Evolutionary conservation across 1,139 yeast species (phyloP).

Genomic region (Yarrowia galli): DNA sequence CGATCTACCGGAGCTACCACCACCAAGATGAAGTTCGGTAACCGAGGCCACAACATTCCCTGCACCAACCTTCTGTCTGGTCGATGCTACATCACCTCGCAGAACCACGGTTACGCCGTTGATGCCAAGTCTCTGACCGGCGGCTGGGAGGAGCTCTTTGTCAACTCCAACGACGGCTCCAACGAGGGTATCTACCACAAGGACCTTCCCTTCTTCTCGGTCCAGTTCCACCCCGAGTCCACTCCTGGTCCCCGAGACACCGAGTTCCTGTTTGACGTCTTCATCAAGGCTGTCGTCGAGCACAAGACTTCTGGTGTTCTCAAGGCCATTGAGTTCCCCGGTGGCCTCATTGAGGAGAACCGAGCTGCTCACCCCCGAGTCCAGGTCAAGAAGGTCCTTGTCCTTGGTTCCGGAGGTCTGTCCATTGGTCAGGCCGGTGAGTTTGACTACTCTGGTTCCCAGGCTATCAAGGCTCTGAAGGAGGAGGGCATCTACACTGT

Average conservation of each 20-base stretch:
- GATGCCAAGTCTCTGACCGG: constrained; percentile 71
- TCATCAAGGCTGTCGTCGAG: constrained; percentile 80
- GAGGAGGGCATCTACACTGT: constrained; percentile 97
- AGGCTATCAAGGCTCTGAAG: constrained; percentile 78
- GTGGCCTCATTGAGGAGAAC: constrained; percentile 79
- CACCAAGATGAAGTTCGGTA: constrained; percentile 92
- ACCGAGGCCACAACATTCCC: constrained; percentile 99
- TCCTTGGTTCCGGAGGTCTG: constrained; percentile 97
- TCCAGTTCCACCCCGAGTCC: constrained; percentile 99
- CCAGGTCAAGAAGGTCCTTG: constrained; percentile 90
- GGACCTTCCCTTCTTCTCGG: constrained; percentile 91
- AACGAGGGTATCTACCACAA: constrained; percentile 98
- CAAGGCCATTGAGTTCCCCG: constrained; percentile 88
- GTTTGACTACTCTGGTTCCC: constrained; percentile 97
- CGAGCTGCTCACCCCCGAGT: constrained; percentile 68
- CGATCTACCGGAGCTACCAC: constrained; percentile 96
- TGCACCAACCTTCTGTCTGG: constrained; percentile 93
- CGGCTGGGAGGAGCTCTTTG: constrained; percentile 95
- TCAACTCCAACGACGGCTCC: constrained; percentile 95
- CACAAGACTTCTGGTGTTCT: constrained; percentile 63
- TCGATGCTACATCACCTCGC: constrained; percentile 97
- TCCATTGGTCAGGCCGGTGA: constrained; percentile 99
- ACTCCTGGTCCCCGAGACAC: constrained; percentile 99
- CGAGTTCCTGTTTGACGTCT: constrained; percentile 94
- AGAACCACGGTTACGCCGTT: constrained; percentile 98